Evolutionary conservation across 495 filamentous ascomycete genomes (phyloP).

Genomic region (Podospora australis): DNA sequence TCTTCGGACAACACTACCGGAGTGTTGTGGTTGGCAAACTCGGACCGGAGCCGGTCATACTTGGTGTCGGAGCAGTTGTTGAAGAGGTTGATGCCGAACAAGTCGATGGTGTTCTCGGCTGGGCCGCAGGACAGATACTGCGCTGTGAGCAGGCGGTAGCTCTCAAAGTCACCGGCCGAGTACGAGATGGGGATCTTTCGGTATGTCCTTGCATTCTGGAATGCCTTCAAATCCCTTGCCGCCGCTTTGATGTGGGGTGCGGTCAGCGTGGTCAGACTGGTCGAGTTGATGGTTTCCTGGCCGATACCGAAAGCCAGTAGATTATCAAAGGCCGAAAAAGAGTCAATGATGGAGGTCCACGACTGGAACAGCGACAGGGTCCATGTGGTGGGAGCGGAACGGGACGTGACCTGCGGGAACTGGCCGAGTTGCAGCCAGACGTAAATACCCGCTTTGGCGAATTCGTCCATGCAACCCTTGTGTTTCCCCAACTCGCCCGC

Average conservation of each 20-base stretch:
- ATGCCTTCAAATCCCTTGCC: slow-evolving; percentile 67
- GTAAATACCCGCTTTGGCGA: slow-evolving; percentile 67
- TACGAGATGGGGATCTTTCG: slow-evolving; percentile 74
- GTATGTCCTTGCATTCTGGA: slow-evolving; percentile 63
- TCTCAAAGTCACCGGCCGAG: slow-evolving; percentile 69
- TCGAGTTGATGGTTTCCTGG: slow-evolving; percentile 65
- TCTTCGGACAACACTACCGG: slow-evolving; percentile 78
- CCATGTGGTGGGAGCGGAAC: slow-evolving; percentile 38
- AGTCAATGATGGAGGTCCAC: slow-evolving; percentile 62
- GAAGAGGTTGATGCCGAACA: slow-evolving; percentile 74
- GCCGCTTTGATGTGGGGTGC: slow-evolving; percentile 78
- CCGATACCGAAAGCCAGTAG: slow-evolving; percentile 69
- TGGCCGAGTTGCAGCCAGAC: slow-evolving; percentile 50
- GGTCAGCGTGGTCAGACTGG: slow-evolving; percentile 49
- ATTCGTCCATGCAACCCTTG: slow-evolving; percentile 59
- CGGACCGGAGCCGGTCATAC: slow-evolving; percentile 53
- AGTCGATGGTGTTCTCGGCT: slow-evolving; percentile 59
- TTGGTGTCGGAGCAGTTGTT: slow-evolving; percentile 60
- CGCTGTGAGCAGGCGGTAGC: slow-evolving; percentile 70
- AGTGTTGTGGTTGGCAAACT: slow-evolving; percentile 42
- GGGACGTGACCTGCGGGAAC: slow-evolving; percentile 42
- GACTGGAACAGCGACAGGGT: slow-evolving; percentile 54
- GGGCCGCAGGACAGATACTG: slow-evolving; percentile 69
- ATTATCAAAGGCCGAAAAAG: slow-evolving; percentile 68
- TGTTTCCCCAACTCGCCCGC: slow-evolving; percentile 47